phyloP scores from a whole-genome alignment of 2,329 filamentous ascomycete species.

The Scedosporium minutisporum region DNA sequence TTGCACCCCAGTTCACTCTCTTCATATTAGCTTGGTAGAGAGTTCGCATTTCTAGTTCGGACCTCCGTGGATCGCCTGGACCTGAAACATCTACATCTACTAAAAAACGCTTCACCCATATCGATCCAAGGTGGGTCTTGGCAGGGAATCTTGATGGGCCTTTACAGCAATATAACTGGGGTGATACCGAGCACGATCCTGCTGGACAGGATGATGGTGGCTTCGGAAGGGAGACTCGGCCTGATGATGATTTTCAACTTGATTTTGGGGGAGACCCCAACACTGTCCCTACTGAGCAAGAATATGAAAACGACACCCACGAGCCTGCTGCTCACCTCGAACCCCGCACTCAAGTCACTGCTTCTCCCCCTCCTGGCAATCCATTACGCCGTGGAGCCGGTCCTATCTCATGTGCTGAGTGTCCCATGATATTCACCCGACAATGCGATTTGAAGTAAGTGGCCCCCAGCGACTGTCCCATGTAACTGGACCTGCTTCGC shows the following conservation, averaged over 20 bases:
- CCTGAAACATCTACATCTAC: neutral
- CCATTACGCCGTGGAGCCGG: neutral
- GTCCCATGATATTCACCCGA: neutral
- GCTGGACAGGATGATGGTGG: neutral
- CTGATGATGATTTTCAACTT: neutral
- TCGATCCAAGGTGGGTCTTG: neutral
- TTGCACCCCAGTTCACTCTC: neutral
- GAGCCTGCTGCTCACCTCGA: neutral
- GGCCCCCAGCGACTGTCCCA: too few species aligned
- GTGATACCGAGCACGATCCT: neutral
- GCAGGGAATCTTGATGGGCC: neutral
- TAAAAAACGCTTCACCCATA: neutral
- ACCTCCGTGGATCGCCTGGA: neutral
- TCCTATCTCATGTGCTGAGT: neutral
- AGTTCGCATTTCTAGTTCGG: neutral
- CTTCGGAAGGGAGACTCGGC: neutral
- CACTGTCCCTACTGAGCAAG: neutral
- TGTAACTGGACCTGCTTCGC: too few species aligned
- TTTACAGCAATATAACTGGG: neutral
- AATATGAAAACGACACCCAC: neutral
- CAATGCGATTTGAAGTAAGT: neutral
- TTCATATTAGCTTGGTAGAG: neutral
- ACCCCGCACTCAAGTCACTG: neutral
- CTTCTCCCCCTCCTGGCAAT: neutral
- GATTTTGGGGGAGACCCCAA: neutral